Percentiles rank a stretch among this genome's conserved stretches.
Evolutionary conservation across 106 monocot genomes (phyloP).

Genomic region (Iris macrosiphon): DNA sequence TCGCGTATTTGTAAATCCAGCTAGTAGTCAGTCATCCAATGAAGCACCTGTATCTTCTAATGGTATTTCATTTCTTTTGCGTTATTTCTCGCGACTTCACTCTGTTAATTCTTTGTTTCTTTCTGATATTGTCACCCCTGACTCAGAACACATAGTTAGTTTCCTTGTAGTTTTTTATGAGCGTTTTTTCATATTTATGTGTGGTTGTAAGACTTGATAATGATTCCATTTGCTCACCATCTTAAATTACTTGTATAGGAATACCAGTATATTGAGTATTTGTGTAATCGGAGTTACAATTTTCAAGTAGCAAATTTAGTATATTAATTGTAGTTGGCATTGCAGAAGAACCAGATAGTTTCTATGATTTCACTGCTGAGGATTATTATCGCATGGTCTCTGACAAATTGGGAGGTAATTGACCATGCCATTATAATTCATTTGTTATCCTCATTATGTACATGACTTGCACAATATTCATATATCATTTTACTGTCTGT

Average conservation of each 20-base stretch:
- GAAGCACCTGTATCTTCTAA: conserved; percentile 7
- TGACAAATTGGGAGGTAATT: conserved; percentile 73
- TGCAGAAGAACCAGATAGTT: conserved; percentile 74
- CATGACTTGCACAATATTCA: no score
- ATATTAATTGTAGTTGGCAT: neutral
- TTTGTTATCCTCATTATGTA: neutral
- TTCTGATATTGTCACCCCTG: no score
- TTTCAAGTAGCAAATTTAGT: neutral
- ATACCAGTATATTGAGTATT: neutral
- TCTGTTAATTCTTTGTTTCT: no score
- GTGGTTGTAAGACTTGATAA: no score
- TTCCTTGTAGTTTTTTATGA: neutral
- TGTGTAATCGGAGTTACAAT: neutral
- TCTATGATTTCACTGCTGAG: conserved; percentile 79
- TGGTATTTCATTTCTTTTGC: conserved; percentile 4
- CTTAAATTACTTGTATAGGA: no score
- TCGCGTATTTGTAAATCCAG: conserved; percentile 10
- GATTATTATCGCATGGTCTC: conserved; percentile 59
- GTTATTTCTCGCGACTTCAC: neutral
- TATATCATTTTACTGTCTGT: no score
- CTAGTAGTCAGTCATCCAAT: conserved; percentile 5
- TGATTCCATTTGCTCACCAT: neutral
- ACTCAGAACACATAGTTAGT: neutral
- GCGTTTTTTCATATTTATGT: neutral
- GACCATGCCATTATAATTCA: neutral